A percentile compares a stretch with the other conserved stretches of the same genome.
Evolutionary conservation across 805 yeast genomes (phyloP).

Genomic region (Ogataea trehaloabstinens): DNA sequence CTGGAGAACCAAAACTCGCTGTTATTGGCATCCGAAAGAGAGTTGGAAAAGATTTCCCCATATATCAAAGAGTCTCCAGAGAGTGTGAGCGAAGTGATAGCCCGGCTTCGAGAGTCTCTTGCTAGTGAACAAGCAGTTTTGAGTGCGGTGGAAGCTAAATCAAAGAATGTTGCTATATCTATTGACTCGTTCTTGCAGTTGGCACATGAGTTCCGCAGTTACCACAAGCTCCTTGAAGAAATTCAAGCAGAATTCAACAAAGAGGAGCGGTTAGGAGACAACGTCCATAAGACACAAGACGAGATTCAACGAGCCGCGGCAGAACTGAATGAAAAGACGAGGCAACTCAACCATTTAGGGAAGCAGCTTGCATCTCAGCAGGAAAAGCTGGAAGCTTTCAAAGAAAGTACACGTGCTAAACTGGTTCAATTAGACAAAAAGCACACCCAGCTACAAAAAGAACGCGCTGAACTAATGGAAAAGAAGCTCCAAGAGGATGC

Average conservation of each 20-base stretch:
- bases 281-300: constrained; percentile 28
- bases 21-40: constrained; percentile 54
- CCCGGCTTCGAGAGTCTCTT: constrained; percentile 48
- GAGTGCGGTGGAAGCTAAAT: constrained; percentile 42
- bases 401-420: constrained; percentile 37
- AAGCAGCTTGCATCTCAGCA: constrained; percentile 39
- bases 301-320: constrained; percentile 14
- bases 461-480: constrained; percentile 47
- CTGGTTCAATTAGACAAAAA: constrained; percentile 40
- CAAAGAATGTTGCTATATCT: constrained; percentile 51
- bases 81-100: constrained; percentile 49
- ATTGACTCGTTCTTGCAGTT: constrained; percentile 57
- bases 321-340: constrained; percentile 22
- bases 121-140: constrained; percentile 38
- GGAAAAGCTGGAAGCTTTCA: constrained; percentile 14
- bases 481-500: constrained; percentile 48
- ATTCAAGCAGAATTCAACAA: constrained; percentile 43
- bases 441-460: constrained; percentile 42
- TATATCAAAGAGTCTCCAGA: constrained; percentile 63
- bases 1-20: constrained; percentile 61
- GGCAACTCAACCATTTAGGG: constrained; percentile 29
- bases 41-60: constrained; percentile 55
- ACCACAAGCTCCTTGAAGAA: constrained; percentile 47
- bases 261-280: constrained; percentile 34
- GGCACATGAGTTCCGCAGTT: constrained; percentile 43